phyloP scores from a whole-genome alignment of 2,329 filamentous ascomycete species.

The Capronia coronata region DNA sequence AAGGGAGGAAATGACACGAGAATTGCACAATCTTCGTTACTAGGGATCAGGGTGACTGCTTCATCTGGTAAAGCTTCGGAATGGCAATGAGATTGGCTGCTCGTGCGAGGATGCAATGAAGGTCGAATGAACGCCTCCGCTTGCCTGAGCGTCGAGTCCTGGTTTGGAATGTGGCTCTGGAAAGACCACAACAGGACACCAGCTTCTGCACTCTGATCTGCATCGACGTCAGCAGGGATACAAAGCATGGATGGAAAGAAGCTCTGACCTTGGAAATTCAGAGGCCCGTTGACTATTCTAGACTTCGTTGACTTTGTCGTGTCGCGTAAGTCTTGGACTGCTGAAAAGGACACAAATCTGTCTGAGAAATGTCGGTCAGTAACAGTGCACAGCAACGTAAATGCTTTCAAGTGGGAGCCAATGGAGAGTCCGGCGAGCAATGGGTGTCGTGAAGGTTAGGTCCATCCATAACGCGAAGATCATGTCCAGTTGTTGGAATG shows the following conservation, averaged over 20 bases:
- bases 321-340: constrained; percentile 7
- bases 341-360: constrained; percentile 10
- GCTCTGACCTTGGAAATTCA: constrained; percentile 20
- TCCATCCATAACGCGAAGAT: neutral
- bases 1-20: constrained; percentile 30
- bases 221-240: constrained; percentile 12
- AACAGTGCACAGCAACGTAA: constrained; percentile 1
- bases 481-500: neutral
- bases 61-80: constrained; percentile 41
- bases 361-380: constrained; percentile 12
- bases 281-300: constrained; percentile 16
- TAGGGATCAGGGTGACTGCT: constrained; percentile 34
- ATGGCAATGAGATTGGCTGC: constrained; percentile 33
- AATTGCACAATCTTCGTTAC: constrained; percentile 22
- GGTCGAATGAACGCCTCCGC: constrained; percentile 45
- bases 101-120: constrained; percentile 36
- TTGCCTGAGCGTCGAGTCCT: constrained; percentile 31
- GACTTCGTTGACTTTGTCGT: constrained; percentile 13
- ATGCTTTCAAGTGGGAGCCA: neutral
- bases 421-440: neutral
- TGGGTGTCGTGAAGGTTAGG: neutral
- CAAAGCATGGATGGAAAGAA: constrained; percentile 5
- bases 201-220: constrained; percentile 16
- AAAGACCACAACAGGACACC: constrained; percentile 18
- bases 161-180: constrained; percentile 33